Conservation (phyloP, 306 rosid species). For the Prunus mume region DNA sequence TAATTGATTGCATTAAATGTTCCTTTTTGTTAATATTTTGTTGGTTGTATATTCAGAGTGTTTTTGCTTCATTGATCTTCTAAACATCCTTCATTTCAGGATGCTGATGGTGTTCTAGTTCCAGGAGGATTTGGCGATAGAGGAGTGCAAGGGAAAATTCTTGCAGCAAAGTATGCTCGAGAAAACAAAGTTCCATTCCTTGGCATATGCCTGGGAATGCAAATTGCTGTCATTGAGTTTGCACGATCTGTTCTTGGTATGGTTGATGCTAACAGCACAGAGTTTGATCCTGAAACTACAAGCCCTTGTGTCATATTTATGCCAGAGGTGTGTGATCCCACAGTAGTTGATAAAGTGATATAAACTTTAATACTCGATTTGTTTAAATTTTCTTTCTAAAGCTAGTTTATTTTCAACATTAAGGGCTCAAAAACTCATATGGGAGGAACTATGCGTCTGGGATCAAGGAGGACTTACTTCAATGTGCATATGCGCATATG, state of each 20-base stretch:
- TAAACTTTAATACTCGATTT: not conserved
- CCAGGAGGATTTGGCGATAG: constrained; percentile 94
- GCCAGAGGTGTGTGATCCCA: constrained; percentile 61
- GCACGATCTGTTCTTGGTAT: constrained; percentile 75
- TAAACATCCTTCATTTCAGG: constrained; percentile 45
- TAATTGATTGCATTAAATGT: not conserved
- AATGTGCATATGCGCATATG: constrained; percentile 8
- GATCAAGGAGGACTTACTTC: constrained; percentile 80
- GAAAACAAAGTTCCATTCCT: constrained; percentile 68
- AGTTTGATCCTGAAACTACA: constrained; percentile 59
- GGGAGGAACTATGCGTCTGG: constrained; percentile 94
- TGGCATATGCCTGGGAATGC: constrained; percentile 87
- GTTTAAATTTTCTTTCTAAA: constrained; percentile 3
- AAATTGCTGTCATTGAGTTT: constrained; percentile 80
- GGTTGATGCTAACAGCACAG: constrained; percentile 69
- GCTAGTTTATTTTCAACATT: constrained; percentile 5
- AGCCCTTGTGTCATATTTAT: constrained; percentile 76
- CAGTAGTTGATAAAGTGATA: not conserved
- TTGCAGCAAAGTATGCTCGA: constrained; percentile 80
- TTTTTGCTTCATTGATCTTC: constrained; percentile 15
- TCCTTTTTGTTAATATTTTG: constrained; percentile 8
- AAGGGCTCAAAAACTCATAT: constrained; percentile 90
- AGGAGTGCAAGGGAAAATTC: constrained; percentile 88
- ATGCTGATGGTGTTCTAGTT: constrained; percentile 78
- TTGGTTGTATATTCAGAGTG: constrained; percentile 1